phyloP scores from a whole-genome alignment of 2,329 filamentous ascomycete genomes.

The Orbilia brochopaga region DNA sequence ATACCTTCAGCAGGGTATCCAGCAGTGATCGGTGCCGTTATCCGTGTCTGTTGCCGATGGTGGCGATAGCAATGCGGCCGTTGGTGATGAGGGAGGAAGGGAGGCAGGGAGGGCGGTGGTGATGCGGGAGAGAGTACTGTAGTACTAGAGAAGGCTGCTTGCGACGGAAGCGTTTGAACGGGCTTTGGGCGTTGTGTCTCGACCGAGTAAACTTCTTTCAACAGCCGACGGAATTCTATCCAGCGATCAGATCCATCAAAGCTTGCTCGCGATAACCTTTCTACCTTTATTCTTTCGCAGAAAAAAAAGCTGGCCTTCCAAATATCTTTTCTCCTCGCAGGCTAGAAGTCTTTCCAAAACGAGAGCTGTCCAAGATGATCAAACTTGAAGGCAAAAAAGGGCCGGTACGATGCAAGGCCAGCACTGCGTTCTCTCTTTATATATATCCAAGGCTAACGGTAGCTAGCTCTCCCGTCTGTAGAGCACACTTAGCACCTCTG shows the following conservation, averaged over 20 bases:
- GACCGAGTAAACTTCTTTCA: not conserved
- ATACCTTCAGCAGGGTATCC: not conserved
- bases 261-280: too few species aligned
- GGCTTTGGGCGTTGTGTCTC: not conserved
- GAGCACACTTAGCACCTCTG: too few species aligned
- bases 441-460: not conserved
- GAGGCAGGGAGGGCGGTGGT: not conserved
- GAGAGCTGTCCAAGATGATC: slow-evolving; percentile 1
- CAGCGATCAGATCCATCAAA: not conserved
- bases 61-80: not conserved
- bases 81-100: not conserved
- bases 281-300: not conserved
- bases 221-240: not conserved
- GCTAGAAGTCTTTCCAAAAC: not conserved
- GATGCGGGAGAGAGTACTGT: not conserved
- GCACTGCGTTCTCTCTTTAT: not conserved
- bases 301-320: not conserved
- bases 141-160: not conserved
- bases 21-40: not conserved
- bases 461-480: not conserved
- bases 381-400: slow-evolving; percentile 1
- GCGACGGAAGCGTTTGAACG: not conserved
- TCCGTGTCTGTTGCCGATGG: not conserved
- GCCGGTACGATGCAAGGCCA: not conserved
- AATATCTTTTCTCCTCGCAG: too few species aligned